phyloP scores from a whole-genome alignment of 2,329 filamentous ascomycete species.

The Trichoderma sp. region DNA sequence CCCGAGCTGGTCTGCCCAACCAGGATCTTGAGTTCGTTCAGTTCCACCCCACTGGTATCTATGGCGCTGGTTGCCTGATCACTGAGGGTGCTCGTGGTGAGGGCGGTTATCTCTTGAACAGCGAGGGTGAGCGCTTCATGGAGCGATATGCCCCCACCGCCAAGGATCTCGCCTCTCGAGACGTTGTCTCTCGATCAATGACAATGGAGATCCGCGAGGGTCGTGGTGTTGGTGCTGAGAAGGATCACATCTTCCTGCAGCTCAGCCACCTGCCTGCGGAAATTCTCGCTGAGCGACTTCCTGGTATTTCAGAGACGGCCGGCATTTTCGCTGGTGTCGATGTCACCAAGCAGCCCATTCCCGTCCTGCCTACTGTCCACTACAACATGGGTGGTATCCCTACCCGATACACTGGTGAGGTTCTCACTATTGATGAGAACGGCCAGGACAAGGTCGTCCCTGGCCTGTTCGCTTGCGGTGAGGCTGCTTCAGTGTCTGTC shows the following conservation, averaged over 20 bases:
- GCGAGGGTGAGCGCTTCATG: conserved; percentile 98
- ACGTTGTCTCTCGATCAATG: conserved; percentile 97
- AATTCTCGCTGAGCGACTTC: conserved; percentile 91
- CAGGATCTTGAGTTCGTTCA: conserved; percentile 99
- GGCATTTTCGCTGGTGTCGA: conserved; percentile 97
- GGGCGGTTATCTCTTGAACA: conserved; percentile 96
- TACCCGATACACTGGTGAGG: conserved; percentile 95
- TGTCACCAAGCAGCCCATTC: conserved; percentile 94
- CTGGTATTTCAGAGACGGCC: conserved; percentile 97
- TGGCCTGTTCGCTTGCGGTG: conserved; percentile 92
- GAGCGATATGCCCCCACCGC: conserved; percentile 96
- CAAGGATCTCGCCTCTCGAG: conserved; percentile 94
- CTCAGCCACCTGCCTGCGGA: conserved; percentile 91
- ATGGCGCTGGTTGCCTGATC: conserved; percentile 95
- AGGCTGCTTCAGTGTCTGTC: conserved; percentile 95
- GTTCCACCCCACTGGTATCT: conserved; percentile 99
- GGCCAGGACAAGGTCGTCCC: conserved; percentile 93
- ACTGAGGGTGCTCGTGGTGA: conserved; percentile 97
- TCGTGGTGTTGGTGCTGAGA: conserved; percentile 92
- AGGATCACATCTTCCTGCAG: conserved; percentile 98
- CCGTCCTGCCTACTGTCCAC: conserved; percentile 93
- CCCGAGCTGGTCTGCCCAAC: conserved; percentile 94
- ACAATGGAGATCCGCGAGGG: conserved; percentile 97
- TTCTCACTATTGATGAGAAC: conserved; percentile 78
- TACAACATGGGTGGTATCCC: conserved; percentile 99